A percentile compares a stretch with the other conserved stretches of the same genome.
These are phyloP conservation scores for Saussurea involucrata DNA, from an alignment of 129 eudicot species.

Conservation along the genomic window DNA sequence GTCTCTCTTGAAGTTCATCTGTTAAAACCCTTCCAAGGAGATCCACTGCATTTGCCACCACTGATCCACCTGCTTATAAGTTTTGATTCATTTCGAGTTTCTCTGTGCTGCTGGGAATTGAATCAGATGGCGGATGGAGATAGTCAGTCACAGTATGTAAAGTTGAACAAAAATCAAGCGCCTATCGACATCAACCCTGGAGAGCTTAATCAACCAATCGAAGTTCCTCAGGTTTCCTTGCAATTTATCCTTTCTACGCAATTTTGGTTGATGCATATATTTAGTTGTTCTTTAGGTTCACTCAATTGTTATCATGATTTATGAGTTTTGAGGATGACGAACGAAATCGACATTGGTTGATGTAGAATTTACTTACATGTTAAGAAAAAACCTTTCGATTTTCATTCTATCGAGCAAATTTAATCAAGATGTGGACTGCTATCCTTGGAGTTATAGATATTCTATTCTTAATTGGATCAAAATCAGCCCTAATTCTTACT, in stretches of 20 bases:
- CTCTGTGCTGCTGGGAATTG: neutral
- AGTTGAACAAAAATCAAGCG: conserved; percentile 67
- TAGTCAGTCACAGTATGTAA: conserved; percentile 59
- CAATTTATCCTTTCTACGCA: neutral
- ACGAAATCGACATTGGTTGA: neutral
- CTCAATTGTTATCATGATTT: neutral
- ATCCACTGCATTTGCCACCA: neutral
- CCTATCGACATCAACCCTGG: conserved; percentile 64
- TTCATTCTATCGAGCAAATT: neutral
- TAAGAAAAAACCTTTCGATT: neutral
- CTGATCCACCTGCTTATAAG: neutral
- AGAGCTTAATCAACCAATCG: conserved; percentile 87
- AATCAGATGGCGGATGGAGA: conserved; percentile 62
- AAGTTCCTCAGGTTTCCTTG: conserved; percentile 68
- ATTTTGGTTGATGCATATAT: neutral
- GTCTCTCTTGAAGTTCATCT: neutral
- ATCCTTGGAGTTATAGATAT: neutral
- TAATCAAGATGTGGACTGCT: neutral
- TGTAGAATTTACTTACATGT: neutral
- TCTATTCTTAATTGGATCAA: neutral
- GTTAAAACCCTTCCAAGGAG: neutral
- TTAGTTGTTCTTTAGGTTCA: neutral
- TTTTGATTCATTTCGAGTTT: neutral
- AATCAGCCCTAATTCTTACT: neutral
- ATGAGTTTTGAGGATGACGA: neutral